Evolutionary conservation across 495 filamentous ascomycete species (phyloP).

Genomic region (Neurospora pannonica): DNA sequence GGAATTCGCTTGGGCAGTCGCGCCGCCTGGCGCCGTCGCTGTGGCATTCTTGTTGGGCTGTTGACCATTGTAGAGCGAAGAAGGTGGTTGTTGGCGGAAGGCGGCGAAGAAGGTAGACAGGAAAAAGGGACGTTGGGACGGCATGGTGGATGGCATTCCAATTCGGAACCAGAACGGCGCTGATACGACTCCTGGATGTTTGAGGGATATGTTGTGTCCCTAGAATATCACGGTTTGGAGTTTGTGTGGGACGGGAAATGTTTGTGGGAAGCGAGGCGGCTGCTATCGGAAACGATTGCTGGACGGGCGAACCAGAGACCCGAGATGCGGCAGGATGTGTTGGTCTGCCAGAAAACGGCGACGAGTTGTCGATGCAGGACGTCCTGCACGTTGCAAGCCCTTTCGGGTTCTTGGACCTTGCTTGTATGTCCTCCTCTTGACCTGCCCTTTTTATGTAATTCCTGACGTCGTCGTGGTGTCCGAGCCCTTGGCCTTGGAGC

Average conservation of each 20-base stretch:
- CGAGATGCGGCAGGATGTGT: neutral
- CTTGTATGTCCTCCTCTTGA: neutral
- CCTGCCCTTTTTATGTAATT: neutral
- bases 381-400: neutral
- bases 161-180: neutral
- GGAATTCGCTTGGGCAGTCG: conserved; percentile 7
- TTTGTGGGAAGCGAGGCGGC: neutral
- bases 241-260: neutral
- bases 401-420: neutral
- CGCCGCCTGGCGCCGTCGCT: conserved; percentile 14
- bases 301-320: neutral
- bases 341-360: neutral
- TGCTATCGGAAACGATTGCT: neutral
- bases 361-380: neutral
- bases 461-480: neutral
- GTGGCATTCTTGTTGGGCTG: conserved; percentile 36
- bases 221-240: neutral
- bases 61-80: conserved; percentile 23
- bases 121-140: conserved; percentile 72
- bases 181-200: neutral
- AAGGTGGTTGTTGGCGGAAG: conserved; percentile 48
- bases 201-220: neutral
- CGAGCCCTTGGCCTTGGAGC: neutral
- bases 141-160: conserved; percentile 33
- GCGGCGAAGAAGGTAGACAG: conserved; percentile 79